These are phyloP conservation scores for Yamadazyma sp. DNA, from an alignment of 1,139 yeast species.

Conservation along the genomic window DNA sequence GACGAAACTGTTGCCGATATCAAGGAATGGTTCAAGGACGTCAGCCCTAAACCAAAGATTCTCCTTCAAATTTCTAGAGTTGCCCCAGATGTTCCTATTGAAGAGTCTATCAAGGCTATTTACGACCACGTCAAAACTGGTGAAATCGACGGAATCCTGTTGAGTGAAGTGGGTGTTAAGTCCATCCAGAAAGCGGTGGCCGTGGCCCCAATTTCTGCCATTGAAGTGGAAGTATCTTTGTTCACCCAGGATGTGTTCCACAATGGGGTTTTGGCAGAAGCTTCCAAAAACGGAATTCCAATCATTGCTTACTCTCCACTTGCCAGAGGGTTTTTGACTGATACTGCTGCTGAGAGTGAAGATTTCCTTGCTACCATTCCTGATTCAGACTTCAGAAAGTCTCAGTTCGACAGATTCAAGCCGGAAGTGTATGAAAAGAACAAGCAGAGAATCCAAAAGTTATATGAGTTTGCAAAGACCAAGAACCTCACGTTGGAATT, in stretches of 20 bases:
- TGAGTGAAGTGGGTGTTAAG: conserved; percentile 66
- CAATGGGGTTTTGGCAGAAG: conserved; percentile 61
- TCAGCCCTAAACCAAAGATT: conserved; percentile 36
- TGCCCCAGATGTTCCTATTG: conserved; percentile 48
- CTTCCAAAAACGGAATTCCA: conserved; percentile 49
- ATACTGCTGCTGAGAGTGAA: conserved; percentile 43
- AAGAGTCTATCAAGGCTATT: conserved; percentile 49
- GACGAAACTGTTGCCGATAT: conserved; percentile 50
- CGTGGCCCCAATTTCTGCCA: conserved; percentile 55
- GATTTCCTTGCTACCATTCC: conserved; percentile 6
- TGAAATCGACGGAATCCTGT: conserved; percentile 59
- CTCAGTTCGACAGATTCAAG: conserved; percentile 53
- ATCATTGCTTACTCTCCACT: conserved; percentile 79
- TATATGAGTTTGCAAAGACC: conserved; percentile 44
- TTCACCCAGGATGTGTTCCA: conserved; percentile 55
- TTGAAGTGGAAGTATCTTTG: conserved; percentile 74
- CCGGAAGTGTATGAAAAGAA: conserved; percentile 58
- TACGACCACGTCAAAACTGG: conserved; percentile 54
- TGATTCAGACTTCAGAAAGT: conserved; percentile 44
- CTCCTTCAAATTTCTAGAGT: conserved; percentile 71
- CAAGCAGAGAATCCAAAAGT: conserved; percentile 38
- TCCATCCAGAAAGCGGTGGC: conserved; percentile 55
- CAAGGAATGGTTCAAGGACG: conserved; percentile 38
- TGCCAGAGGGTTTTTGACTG: conserved; percentile 73
- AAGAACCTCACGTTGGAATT: conserved; percentile 54